Percentiles rank a stretch among this genome's conserved stretches.
These are phyloP conservation scores for Coemansia aciculifera DNA, from an alignment of 192 early-diverging fungal species.

Conservation along the genomic window DNA sequence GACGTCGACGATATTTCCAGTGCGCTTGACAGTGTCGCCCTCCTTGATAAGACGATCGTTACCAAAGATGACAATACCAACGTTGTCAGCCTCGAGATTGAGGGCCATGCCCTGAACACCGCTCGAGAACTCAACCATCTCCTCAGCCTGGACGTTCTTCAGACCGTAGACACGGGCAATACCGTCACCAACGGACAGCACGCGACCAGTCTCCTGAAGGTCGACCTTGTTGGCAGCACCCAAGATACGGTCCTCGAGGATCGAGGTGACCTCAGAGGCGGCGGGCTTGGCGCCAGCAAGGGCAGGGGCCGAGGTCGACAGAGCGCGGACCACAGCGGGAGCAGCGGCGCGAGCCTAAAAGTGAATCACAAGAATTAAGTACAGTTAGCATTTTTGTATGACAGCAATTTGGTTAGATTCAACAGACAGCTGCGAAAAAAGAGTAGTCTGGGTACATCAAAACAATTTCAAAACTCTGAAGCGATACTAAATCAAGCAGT, in stretches of 20 bases:
- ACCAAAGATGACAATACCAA: constrained; percentile 99
- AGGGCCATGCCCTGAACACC: constrained; percentile 99
- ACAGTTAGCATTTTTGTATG: neutral
- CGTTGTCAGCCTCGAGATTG: constrained; percentile 99
- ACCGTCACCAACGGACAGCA: constrained; percentile 99
- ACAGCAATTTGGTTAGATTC: neutral
- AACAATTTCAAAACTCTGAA: neutral
- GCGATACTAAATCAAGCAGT: neutral
- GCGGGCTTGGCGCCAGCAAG: constrained; percentile 60
- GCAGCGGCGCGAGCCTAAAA: constrained; percentile 53
- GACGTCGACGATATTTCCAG: constrained; percentile 97
- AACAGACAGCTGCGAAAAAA: neutral
- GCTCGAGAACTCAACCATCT: constrained; percentile 99
- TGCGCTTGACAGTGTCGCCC: constrained; percentile 99
- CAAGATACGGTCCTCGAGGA: constrained; percentile 96
- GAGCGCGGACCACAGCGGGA: constrained; percentile 48
- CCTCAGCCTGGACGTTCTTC: constrained; percentile 98
- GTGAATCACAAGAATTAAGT: constrained; percentile 4
- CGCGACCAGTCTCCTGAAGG: constrained; percentile 97
- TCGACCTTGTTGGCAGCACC: constrained; percentile 82
- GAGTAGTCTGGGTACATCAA: neutral
- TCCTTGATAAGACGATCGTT: constrained; percentile 99
- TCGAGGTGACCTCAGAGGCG: constrained; percentile 95
- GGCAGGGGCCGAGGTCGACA: constrained; percentile 47
- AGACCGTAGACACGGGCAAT: constrained; percentile 99